These are phyloP conservation scores for Candida nitratophila DNA, from an alignment of 805 yeast genomes.

Conservation along the genomic window DNA sequence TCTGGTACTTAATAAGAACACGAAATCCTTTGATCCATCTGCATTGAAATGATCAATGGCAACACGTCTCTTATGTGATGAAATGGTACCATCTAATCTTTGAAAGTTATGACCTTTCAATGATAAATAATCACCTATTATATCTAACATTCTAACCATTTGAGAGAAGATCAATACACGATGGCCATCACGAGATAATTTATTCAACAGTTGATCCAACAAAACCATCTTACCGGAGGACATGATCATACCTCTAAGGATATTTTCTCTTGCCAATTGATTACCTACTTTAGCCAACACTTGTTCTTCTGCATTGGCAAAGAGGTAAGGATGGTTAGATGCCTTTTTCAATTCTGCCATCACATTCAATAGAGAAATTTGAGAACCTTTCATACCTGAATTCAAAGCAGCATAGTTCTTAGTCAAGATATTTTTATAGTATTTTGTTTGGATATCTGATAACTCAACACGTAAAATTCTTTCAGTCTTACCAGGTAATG, in stretches of 20 bases:
- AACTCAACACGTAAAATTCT: constrained; percentile 91
- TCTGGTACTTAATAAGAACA: constrained; percentile 83
- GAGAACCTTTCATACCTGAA: constrained; percentile 74
- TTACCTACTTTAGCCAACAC: constrained; percentile 60
- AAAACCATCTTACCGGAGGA: constrained; percentile 98
- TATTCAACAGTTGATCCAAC: constrained; percentile 77
- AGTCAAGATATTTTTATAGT: constrained; percentile 88
- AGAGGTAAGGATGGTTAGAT: constrained; percentile 92
- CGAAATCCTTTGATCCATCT: constrained; percentile 87
- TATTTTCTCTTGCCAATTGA: constrained; percentile 62
- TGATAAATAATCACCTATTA: constrained; percentile 84
- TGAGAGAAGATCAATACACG: constrained; percentile 92
- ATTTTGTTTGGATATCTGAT: constrained; percentile 91
- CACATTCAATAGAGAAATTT: constrained; percentile 78
- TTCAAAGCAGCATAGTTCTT: constrained; percentile 88
- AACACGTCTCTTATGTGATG: constrained; percentile 86
- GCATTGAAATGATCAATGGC: constrained; percentile 96
- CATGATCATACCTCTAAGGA: constrained; percentile 89
- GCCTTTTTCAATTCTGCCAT: constrained; percentile 97
- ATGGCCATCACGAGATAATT: constrained; percentile 89
- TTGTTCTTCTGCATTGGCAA: constrained; percentile 86
- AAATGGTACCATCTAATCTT: constrained; percentile 93
- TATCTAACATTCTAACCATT: constrained; percentile 95
- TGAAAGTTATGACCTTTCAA: constrained; percentile 87
- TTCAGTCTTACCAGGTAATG: constrained; percentile 92